A percentile compares a stretch with the other conserved stretches of the same genome.
phyloP scores from a whole-genome alignment of 2,329 filamentous ascomycete species.

The Sclerotinia trifoliorum region DNA sequence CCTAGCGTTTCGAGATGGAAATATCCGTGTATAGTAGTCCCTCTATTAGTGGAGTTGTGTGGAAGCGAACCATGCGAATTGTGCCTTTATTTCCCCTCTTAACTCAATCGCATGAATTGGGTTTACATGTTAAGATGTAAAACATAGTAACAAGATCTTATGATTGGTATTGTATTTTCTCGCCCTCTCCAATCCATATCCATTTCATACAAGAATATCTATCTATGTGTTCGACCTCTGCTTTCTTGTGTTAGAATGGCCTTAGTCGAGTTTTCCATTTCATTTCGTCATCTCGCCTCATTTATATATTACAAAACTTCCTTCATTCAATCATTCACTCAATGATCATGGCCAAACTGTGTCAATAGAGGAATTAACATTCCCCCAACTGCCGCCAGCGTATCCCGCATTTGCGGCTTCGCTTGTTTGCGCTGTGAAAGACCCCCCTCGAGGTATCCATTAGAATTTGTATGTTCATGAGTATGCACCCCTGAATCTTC shows the following conservation, averaged over 20 bases:
- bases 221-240: background rate
- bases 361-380: conserved; percentile 78
- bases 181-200: background rate
- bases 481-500: conserved; percentile 55
- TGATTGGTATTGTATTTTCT: background rate
- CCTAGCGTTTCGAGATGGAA: background rate
- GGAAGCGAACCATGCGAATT: conserved; percentile 1
- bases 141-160: too few relatives aligned
- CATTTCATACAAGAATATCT: background rate
- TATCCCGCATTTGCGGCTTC: conserved; percentile 65
- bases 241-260: background rate
- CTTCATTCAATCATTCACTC: conserved; percentile 19
- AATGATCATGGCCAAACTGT: conserved; percentile 73
- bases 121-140: too few relatives aligned
- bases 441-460: conserved; percentile 54
- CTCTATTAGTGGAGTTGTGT: background rate
- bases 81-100: background rate
- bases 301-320: background rate
- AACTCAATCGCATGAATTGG: too few relatives aligned
- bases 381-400: conserved; percentile 67
- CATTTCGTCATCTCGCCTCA: background rate
- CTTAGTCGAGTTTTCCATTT: background rate
- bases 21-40: background rate
- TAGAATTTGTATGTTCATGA: conserved; percentile 46
- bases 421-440: conserved; percentile 51